Conservation (phyloP, 179 eudicot genomes). For the Spinacia oleracea region DNA sequence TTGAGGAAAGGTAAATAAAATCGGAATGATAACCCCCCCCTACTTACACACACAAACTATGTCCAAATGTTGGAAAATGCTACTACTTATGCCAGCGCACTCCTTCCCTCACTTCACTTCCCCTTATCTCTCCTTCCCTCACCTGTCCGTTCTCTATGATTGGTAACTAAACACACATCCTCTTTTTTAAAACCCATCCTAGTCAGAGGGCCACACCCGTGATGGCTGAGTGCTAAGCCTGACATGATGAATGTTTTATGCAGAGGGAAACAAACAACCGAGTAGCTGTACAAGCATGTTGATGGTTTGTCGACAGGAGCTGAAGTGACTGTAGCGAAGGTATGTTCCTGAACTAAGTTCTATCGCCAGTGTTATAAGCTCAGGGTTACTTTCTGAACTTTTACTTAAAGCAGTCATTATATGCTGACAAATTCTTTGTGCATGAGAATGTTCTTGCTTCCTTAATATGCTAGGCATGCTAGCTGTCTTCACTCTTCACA, state of each 20-base stretch:
- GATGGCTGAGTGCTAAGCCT: conserved; percentile 40
- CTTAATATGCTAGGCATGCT: background rate
- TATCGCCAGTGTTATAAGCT: background rate
- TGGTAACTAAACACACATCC: background rate
- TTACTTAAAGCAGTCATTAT: background rate
- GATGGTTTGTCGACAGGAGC: conserved; percentile 92
- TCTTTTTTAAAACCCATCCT: conserved; percentile 31
- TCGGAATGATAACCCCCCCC: too few species aligned
- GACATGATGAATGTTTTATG: conserved; percentile 70
- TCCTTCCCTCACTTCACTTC: background rate
- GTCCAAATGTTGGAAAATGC: background rate
- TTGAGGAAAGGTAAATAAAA: background rate
- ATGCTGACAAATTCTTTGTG: background rate
- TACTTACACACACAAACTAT: too few species aligned
- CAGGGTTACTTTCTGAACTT: background rate
- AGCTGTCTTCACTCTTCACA: background rate
- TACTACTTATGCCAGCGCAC: background rate
- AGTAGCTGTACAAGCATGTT: conserved; percentile 86
- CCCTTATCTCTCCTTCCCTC: too few species aligned
- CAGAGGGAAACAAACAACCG: conserved; percentile 89
- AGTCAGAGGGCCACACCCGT: conserved; percentile 40
- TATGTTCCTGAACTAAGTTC: conserved; percentile 20
- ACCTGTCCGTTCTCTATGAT: background rate
- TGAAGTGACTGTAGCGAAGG: conserved; percentile 92
- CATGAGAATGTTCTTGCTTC: background rate